Evolutionary conservation across 345 rosid species (phyloP).

Genomic region (Melaleuca alternifolia): DNA sequence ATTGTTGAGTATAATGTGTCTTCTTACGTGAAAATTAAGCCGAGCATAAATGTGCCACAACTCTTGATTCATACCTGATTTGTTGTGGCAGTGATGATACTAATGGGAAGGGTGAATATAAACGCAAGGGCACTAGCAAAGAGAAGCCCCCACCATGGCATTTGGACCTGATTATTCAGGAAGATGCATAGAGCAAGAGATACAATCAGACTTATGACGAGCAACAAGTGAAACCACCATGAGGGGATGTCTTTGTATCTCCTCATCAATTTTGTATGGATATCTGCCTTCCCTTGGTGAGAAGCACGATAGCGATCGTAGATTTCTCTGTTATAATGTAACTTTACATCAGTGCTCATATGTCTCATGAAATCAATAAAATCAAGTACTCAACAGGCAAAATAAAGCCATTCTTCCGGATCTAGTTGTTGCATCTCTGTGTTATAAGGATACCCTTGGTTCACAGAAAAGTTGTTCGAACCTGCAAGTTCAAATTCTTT

Average conservation of each 20-base stretch:
- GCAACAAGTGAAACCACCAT: conserved; percentile 75
- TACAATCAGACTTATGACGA: conserved; percentile 27
- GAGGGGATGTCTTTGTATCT: conserved; percentile 78
- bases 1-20: neutral
- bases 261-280: conserved; percentile 76
- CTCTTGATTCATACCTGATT: conserved; percentile 44
- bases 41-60: neutral
- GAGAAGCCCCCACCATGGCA: conserved; percentile 98
- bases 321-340: conserved; percentile 48
- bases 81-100: conserved; percentile 85
- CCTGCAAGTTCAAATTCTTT: neutral
- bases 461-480: neutral
- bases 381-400: neutral
- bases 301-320: conserved; percentile 48
- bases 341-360: neutral
- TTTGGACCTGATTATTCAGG: conserved; percentile 67
- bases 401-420: neutral
- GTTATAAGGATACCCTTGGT: neutral
- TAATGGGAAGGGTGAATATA: conserved; percentile 73
- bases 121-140: conserved; percentile 75
- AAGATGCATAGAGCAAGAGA: conserved; percentile 57
- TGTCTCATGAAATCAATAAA: neutral
- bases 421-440: neutral
- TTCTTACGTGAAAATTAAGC: neutral
- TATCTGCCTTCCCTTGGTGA: conserved; percentile 53